Evolutionary conservation across 148 eudicot species (phyloP).

Genomic region (Amaranthus palmeri): DNA sequence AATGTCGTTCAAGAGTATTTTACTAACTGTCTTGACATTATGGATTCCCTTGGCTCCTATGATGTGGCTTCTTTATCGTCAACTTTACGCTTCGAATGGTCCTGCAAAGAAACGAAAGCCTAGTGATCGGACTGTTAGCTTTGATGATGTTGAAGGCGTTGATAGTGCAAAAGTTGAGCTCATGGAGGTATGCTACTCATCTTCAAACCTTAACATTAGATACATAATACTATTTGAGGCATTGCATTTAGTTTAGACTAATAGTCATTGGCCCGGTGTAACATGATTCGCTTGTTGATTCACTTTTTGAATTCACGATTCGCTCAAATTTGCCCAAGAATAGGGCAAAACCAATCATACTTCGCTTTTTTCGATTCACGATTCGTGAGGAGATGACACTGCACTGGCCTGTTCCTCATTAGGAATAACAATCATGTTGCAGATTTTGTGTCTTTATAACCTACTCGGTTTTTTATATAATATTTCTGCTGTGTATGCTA

Average conservation of each 20-base stretch:
- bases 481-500: not conserved
- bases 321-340: too few relatives aligned
- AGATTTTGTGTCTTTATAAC: not conserved
- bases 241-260: not conserved
- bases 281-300: too few relatives aligned
- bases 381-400: too few relatives aligned
- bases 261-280: too few relatives aligned
- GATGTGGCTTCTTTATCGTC: constrained; percentile 93
- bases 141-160: constrained; percentile 96
- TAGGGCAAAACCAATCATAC: too few relatives aligned
- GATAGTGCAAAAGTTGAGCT: constrained; percentile 97
- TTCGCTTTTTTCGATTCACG: too few relatives aligned
- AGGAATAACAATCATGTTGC: not conserved
- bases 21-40: constrained; percentile 66
- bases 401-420: not conserved
- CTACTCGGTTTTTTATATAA: not conserved
- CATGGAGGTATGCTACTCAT: constrained; percentile 65
- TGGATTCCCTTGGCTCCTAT: constrained; percentile 91
- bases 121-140: constrained; percentile 58
- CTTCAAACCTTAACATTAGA: not conserved
- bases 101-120: constrained; percentile 68
- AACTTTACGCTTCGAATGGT: constrained; percentile 73
- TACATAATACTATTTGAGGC: not conserved
- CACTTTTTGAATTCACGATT: too few relatives aligned
- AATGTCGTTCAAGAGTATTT: constrained; percentile 54